Conservation (phyloP, 257 asterid species). For the Solanum neorickii region DNA sequence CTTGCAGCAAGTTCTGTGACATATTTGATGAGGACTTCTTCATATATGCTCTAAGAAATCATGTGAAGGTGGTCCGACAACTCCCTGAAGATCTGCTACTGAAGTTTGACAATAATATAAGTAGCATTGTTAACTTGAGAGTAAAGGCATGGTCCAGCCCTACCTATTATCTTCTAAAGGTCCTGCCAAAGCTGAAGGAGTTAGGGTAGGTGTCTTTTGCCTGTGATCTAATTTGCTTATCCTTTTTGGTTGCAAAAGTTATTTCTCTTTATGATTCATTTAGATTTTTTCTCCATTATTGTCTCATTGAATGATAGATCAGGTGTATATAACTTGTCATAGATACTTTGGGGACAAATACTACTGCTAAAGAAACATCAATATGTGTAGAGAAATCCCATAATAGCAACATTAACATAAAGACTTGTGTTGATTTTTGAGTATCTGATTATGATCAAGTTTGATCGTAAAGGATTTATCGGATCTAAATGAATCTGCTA, state of each 20-base stretch:
- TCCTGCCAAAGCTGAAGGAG: conserved; percentile 74
- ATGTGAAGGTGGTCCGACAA: conserved; percentile 59
- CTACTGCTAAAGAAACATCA: background rate
- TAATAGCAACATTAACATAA: background rate
- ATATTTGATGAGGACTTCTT: conserved; percentile 97
- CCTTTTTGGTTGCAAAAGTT: background rate
- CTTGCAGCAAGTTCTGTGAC: conserved; percentile 84
- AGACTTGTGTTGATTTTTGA: background rate
- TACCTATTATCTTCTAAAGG: conserved; percentile 65
- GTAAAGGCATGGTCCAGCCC: conserved; percentile 98
- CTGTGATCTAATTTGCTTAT: conserved; percentile 1
- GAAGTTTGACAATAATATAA: conserved; percentile 63
- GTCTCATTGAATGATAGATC: background rate
- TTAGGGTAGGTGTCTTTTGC: conserved; percentile 48
- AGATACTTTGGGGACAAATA: background rate
- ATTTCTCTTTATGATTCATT: background rate
- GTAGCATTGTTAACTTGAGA: conserved; percentile 87
- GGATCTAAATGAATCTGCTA: background rate
- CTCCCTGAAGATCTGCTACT: conserved; percentile 80
- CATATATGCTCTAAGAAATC: conserved; percentile 91
- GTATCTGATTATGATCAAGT: background rate
- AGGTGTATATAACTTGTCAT: background rate
- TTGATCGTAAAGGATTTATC: background rate
- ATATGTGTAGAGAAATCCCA: background rate
- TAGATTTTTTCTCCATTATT: background rate